Conservation (phyloP, 352 stramenopile genomes). For the Saprolegnia diclina region DNA sequence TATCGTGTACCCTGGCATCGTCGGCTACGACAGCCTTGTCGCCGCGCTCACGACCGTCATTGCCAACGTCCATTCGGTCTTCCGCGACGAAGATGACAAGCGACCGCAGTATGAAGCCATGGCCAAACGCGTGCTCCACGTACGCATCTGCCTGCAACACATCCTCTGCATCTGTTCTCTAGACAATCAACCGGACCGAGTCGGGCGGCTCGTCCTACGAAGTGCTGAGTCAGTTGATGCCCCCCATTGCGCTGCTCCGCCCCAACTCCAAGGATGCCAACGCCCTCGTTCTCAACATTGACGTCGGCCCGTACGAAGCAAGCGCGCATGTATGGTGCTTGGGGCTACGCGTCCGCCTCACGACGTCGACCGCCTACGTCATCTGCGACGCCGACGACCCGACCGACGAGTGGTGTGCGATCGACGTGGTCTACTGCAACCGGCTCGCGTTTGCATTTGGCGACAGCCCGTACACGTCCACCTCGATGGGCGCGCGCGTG, state of each 20-base stretch:
- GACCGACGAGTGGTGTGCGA: conserved; percentile 45
- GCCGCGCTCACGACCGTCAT: conserved; percentile 42
- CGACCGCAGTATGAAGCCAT: conserved; percentile 26
- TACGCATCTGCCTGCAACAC: conserved; percentile 6
- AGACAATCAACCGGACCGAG: conserved; percentile 75
- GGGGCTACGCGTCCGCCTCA: conserved; percentile 47
- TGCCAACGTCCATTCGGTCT: conserved; percentile 30
- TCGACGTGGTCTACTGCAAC: conserved; percentile 57
- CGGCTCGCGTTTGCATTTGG: conserved; percentile 54
- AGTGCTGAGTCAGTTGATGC: conserved; percentile 53
- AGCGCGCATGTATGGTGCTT: conserved; percentile 40
- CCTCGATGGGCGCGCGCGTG: conserved; percentile 42
- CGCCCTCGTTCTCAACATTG: conserved; percentile 48
- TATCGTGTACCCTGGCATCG: conserved; percentile 36
- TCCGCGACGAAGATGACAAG: conserved; percentile 27
- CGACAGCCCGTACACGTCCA: conserved; percentile 45
- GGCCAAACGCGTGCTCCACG: conserved; percentile 40
- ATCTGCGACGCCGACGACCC: conserved; percentile 64
- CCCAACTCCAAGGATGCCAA: conserved; percentile 53
- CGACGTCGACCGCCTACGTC: conserved; percentile 60
- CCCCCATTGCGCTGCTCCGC: conserved; percentile 52
- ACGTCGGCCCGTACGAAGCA: conserved; percentile 44
- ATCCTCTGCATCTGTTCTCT: conserved; percentile 3
- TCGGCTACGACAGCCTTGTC: conserved; percentile 59
- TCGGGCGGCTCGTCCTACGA: conserved; percentile 68